phyloP scores from a whole-genome alignment of 2,329 filamentous ascomycete genomes.

The Dactylellina cionopaga region DNA sequence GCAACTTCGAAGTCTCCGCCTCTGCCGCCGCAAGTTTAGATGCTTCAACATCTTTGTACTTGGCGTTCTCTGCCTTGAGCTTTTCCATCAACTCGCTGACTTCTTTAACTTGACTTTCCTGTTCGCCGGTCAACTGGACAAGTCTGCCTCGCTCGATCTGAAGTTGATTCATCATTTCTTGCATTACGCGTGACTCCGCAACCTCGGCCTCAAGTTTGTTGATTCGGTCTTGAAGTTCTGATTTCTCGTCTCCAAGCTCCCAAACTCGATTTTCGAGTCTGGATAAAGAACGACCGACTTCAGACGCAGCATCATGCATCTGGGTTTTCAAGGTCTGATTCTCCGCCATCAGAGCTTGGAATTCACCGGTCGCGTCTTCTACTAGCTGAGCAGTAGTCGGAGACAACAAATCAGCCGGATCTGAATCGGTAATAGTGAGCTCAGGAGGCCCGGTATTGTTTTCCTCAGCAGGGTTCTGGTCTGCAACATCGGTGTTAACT shows the following conservation, averaged over 20 bases:
- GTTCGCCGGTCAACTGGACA: conserved; percentile 21
- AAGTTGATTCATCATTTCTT: conserved; percentile 37
- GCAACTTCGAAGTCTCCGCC: conserved; percentile 23
- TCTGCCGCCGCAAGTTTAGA: conserved; percentile 24
- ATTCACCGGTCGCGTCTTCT: conserved; percentile 48
- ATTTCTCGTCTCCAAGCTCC: conserved; percentile 43
- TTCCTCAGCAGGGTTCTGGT: conserved; percentile 7
- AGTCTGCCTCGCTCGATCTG: conserved; percentile 41
- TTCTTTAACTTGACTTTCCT: conserved; percentile 41
- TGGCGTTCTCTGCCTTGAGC: conserved; percentile 25
- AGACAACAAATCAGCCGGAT: neutral
- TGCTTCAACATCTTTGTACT: conserved; percentile 26
- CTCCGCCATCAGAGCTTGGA: conserved; percentile 35
- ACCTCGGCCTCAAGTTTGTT: conserved; percentile 29
- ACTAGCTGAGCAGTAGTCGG: conserved; percentile 25
- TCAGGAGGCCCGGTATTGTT: neutral
- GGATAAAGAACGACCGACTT: conserved; percentile 40
- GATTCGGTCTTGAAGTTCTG: conserved; percentile 23
- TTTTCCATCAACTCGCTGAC: conserved; percentile 20
- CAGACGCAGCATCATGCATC: conserved; percentile 38
- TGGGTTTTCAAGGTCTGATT: conserved; percentile 40
- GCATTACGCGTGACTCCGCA: conserved; percentile 34
- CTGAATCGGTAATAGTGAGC: conserved; percentile 23
- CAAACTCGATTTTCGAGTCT: conserved; percentile 44
- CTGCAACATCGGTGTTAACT: conserved; percentile 6